Base-by-base conservation (phyloP, 148 eudicot genomes). In the Cornus suecica region DNA sequence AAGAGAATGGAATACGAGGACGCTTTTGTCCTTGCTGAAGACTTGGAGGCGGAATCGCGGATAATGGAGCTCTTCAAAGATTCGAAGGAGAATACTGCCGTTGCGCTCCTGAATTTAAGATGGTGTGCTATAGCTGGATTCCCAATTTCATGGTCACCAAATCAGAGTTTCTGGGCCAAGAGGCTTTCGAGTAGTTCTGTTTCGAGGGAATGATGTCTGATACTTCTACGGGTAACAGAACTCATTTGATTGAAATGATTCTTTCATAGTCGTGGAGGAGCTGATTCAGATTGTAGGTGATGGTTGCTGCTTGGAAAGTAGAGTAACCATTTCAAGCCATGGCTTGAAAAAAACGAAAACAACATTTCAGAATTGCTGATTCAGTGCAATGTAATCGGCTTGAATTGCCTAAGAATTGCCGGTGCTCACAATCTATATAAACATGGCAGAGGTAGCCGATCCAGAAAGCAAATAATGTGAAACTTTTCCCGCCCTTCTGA, bases 121-220 rank as follows among this genome's bases (percentile, higher is more conserved):
- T 92, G 94, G 96, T 94, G 91, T 54, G 88, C 89, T 30, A 77
- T 78, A 2, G 41, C 78, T 54, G 94, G 91, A 45, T 81, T 66
- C 77, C 72, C 88, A 24, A 73, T 92, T 69, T 87, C 94, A n/a
- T 92, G 97, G 97, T 72, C 22, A 63, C 90, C 94, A 18, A 68
- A 87, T 77, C 78, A 83, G 67, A 94, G 90, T 77, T 83, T 69
- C 3, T 94, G 99, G 99, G 86, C 90, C 5, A 86, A 66, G 80
- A 81, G 94, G 56, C 88, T 94, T 45, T 76, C 85, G 3, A 85
- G 74, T 71, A 73, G 79, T 51, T 75, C 82, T 75, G 52, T 71
- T 71, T 70, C 76, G 74, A 30, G 66, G 72, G 67, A 37, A 63
- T 72, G 78, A 20, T 16, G 52, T 68, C 4, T 29, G 10, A 65